Evolutionary conservation across 2,329 filamentous ascomycete genomes (phyloP), one percentile per base, ranked within the genome.

Genomic region (Plectosphaerella sp.): DNA sequence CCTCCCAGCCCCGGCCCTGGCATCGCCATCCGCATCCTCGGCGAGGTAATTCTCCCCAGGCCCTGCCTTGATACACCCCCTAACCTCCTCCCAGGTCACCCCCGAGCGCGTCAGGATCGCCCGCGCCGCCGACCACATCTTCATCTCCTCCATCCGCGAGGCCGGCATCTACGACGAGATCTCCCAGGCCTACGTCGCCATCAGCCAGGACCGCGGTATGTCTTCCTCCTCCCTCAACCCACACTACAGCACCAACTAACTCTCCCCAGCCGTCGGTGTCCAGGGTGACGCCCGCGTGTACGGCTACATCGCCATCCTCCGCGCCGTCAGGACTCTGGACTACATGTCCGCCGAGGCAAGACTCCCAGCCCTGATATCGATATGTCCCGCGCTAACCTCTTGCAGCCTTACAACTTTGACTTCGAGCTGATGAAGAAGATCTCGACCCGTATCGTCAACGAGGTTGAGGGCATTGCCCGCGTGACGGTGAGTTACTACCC

Each of bases 21-120:
- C 14, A 83, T 95, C 55, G 90, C 82, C 14, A 88, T 94, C 59
- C 80, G 89, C 50, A 87, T 96, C 54, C 75, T 96, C 1, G 92
- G 92, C 36, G 91, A 95, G 60, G 28, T 33, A 33, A 33, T 7
- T 7, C 28, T 12, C 28, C 11, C 28, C 28, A 33, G 28, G 4
- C 8, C 11, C 28, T 7, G 3, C 8, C 4, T 12, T 12, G 4
- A 10, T 9, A 9, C 28, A 12, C 22, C 2, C 28, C 8, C 28
- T 33, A 12, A 33, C 28, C 4, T 12, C 11, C 11, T n/a, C n/a
- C 28, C 28, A 33, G 28, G 86, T 96, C 14, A 96, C 89, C 1
- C 79, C 77, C 2, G 88, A 92, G 65, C 82, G 87, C 42, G 87
- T 96, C 15, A 82, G 83, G 51, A 94, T 96, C 57, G 89, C 84